Evolutionary conservation across 225 moss, liverwort and hornwort genomes (phyloP).

Genomic region (Sphagnum tenellum): DNA sequence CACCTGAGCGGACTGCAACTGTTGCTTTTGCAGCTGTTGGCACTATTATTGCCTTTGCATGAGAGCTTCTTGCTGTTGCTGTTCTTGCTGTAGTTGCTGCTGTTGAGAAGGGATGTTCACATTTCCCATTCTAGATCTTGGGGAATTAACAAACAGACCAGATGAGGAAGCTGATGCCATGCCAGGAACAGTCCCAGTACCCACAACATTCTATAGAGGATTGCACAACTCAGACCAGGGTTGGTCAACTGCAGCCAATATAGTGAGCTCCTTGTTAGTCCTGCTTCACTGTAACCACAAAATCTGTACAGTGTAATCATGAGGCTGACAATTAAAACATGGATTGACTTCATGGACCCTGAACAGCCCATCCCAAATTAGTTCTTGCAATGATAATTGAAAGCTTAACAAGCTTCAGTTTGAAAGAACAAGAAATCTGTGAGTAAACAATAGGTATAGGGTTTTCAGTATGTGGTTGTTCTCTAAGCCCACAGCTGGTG

Average conservation of each 20-base stretch:
- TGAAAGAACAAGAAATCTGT: no score
- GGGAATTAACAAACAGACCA: constrained; percentile 77
- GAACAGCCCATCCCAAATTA: no score
- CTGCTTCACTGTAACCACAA: not conserved
- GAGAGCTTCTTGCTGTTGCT: constrained; percentile 18
- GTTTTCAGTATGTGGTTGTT: no score
- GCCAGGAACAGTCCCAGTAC: constrained; percentile 41
- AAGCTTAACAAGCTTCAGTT: no score
- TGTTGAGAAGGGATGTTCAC: constrained; percentile 88
- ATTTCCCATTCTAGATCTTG: constrained; percentile 61
- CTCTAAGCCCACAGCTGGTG: no score
- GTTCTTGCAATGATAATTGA: no score
- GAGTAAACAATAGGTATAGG: no score
- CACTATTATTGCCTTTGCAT: constrained; percentile 17
- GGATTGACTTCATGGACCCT: no score
- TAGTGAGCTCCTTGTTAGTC: no score
- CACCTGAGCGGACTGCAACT: constrained; percentile 36
- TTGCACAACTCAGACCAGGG: constrained; percentile 38
- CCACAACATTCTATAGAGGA: constrained; percentile 47
- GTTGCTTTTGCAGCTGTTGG: constrained; percentile 42
- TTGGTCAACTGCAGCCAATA: constrained; percentile 15
- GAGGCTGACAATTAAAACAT: not conserved
- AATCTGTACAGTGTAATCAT: not conserved
- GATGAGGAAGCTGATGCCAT: constrained; percentile 53
- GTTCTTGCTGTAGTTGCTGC: constrained; percentile 39